Percentiles rank a stretch among this genome's conserved stretches.
Evolutionary conservation across 2,329 filamentous ascomycete species (phyloP).

Genomic region (Leptoxyphium fumago): DNA sequence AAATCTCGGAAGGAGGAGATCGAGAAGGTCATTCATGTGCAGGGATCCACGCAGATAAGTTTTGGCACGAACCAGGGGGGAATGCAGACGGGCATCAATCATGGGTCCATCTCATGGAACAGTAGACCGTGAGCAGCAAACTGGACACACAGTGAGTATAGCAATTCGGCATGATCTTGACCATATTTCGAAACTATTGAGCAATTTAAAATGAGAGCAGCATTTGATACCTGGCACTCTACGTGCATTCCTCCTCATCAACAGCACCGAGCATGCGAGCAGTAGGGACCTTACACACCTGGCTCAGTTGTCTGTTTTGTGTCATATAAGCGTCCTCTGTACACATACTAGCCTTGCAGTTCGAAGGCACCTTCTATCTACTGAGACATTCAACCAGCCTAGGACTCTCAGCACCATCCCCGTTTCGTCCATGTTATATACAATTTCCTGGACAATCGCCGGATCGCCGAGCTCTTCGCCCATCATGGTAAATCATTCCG

Average conservation of each 20-base stretch:
- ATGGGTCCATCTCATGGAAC: not conserved
- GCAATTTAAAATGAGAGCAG: no score
- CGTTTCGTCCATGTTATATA: conserved; percentile 25
- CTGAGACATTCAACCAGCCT: conserved; percentile 18
- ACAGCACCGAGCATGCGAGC: not conserved
- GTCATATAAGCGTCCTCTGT: conserved; percentile 11
- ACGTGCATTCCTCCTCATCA: not conserved
- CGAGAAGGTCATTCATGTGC: not conserved
- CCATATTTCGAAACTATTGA: no score
- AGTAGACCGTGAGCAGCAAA: no score
- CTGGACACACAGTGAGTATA: no score
- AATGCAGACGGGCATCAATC: not conserved
- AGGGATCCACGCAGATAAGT: not conserved
- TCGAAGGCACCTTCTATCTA: conserved; percentile 14
- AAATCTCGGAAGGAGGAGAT: not conserved
- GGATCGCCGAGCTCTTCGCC: conserved; percentile 12
- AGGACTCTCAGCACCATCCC: conserved; percentile 18
- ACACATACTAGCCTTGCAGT: conserved; percentile 13
- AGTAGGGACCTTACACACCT: not conserved
- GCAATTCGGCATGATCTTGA: no score
- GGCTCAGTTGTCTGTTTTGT: not conserved
- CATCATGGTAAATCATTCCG: conserved; percentile 20
- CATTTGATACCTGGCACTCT: no score
- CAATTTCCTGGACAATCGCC: conserved; percentile 14
- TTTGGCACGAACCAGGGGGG: not conserved